Evolutionary conservation across 2,329 filamentous ascomycete species (phyloP).

Genomic region (Nemania diffusa): DNA sequence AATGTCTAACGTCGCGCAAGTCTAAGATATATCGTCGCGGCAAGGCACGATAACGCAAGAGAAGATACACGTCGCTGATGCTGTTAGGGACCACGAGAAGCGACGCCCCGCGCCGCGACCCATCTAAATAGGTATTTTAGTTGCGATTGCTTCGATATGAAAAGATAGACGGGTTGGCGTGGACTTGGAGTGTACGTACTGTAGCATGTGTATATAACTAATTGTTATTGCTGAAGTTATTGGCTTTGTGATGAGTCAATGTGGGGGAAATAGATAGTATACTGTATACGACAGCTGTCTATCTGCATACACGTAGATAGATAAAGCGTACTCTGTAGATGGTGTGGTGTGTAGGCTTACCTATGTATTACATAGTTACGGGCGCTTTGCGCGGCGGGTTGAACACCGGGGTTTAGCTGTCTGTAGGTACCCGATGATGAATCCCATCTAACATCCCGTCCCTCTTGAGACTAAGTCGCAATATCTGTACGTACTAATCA

Average conservation of each 20-base stretch:
- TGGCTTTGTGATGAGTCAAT: conserved; percentile 7
- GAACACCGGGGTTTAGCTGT: neutral
- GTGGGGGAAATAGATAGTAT: neutral
- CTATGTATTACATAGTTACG: neutral
- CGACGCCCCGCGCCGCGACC: conserved; percentile 7
- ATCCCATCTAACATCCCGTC: neutral
- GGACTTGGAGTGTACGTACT: neutral
- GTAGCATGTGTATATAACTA: too few species aligned
- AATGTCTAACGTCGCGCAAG: neutral
- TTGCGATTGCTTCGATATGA: neutral
- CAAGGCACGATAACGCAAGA: neutral
- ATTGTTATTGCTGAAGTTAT: neutral
- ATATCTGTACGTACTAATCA: neutral
- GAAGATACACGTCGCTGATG: conserved; percentile 21
- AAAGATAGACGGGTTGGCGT: neutral
- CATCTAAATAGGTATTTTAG: neutral
- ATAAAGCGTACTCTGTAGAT: too few species aligned
- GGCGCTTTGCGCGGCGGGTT: neutral
- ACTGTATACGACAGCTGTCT: neutral
- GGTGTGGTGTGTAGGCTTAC: too few species aligned
- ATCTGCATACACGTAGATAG: neutral
- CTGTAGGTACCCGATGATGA: neutral
- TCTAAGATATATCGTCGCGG: neutral
- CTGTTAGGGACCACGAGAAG: conserved; percentile 25
- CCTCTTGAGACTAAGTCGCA: neutral